Base-by-base conservation (phyloP, 129 eudicot genomes). In the Flaveria sonorensis region DNA sequence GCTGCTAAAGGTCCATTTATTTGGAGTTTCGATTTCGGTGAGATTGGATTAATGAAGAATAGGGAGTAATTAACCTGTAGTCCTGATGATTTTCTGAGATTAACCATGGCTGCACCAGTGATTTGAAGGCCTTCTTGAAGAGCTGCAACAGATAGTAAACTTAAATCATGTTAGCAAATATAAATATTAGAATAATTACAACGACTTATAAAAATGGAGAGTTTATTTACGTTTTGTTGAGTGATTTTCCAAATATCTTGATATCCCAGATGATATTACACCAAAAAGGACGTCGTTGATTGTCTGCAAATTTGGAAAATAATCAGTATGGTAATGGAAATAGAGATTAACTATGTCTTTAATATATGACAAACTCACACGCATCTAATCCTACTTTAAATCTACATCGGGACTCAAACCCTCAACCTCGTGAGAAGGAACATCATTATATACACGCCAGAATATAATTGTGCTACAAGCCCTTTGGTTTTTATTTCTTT, bases 251-350 rank as follows among this genome's bases (percentile, higher is more conserved):
- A 93, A 72, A 82, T 93, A 93, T 81, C 77, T 88, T 21, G 96
- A 90, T 23, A 93, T 83, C 51, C 98, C 98, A 51, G 72, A 80
- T 53, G 98, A 88, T 64, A 93, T 79, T 30, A 92, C 85, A 45
- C 92, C 98, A 77, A 89, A 83, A 53, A 92, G 89, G 23, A 92
- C 92, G 68, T 93, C 98, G 64, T 93, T 93, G 28, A 93, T 88
- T 0, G 97, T 93, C 98, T 93, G 88, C 94, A 42, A 30, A 50
- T 14, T 19, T 32, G 51, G 15, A 60, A 0, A 13, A 30, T 46
- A 47, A 61, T 52, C 36, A 32, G 4, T 4, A 75, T 74, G 15
- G 40, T 13, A 40, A 19, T 23, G 14, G 32, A 53, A 77, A 53
- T 28, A 14, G 4, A 69, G 40, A 36, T 5, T 36, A 6, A 36